phyloP scores from a whole-genome alignment of 1,284 basidiomycete species.

The Fomitopsis schrenkii region DNA sequence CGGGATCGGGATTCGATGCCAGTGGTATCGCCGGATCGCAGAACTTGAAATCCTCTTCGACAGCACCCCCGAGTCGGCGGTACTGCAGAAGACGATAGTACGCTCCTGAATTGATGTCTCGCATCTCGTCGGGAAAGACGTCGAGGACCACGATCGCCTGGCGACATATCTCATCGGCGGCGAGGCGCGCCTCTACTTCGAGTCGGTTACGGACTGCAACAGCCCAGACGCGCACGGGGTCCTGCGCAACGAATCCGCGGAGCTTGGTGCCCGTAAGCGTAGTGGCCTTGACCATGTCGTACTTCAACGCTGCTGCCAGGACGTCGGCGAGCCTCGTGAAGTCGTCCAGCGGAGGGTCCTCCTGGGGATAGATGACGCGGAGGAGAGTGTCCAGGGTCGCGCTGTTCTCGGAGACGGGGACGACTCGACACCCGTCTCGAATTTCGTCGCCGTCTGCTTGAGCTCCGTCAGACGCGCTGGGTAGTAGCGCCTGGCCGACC shows the following conservation, averaged over 20 bases:
- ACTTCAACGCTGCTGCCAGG: conserved; percentile 13
- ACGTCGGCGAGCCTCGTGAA: conserved; percentile 5
- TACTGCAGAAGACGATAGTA: conserved; percentile 13
- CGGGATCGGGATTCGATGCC: not conserved
- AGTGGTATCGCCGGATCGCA: not conserved
- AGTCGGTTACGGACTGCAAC: conserved; percentile 23
- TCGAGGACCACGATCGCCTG: not conserved
- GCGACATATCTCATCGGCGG: not conserved
- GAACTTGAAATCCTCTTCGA: not conserved
- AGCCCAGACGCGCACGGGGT: conserved; percentile 11
- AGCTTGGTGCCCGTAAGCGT: conserved; percentile 2
- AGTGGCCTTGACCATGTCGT: conserved; percentile 10
- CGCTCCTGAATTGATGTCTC: conserved; percentile 6
- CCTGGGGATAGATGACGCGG: conserved; percentile 14
- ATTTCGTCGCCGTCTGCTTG: not conserved
- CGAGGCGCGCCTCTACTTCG: conserved; percentile 2
- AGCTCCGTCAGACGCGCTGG: not conserved
- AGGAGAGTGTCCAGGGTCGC: conserved; percentile 14
- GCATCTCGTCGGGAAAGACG: not conserved
- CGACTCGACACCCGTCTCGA: not conserved
- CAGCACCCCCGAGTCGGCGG: not conserved
- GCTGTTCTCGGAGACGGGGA: conserved; percentile 11
- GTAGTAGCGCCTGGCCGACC: not conserved
- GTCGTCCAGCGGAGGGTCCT: conserved; percentile 10
- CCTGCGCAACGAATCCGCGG: not conserved